Base-by-base conservation (phyloP, 306 rosid species). In the Senna siamea region DNA sequence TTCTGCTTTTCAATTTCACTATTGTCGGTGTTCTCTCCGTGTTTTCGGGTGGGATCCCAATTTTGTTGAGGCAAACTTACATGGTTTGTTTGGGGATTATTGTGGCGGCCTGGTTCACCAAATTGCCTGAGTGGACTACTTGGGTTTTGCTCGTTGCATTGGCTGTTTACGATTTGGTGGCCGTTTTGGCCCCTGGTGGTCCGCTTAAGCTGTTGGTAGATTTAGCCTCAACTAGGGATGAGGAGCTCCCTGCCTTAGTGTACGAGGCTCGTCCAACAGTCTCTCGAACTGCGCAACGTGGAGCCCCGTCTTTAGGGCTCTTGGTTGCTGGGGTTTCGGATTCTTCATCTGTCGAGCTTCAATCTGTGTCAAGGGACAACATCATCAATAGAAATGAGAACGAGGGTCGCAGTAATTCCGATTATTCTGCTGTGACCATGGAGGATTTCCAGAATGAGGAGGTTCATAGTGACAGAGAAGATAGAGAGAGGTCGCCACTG, bases 101-200 rank as follows among this genome's bases (percentile, higher is more conserved):
- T 56, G 98, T 93, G 5, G 98, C 98, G 1, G 85, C 96, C 9
- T 93, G 98, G 98, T 89, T 93, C 56, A 87, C 98, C 2, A 86
- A 86, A 50, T 72, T 93, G 72, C 97, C 98, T 0, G 98, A 93
- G 73, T 93, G 98, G 98, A 93, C 98, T 47, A 93, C 98, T 2
- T 93, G 98, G 98, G 75, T 63, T 15, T 62, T 93, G 74, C 90
- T 93, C 7, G 89, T 93, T 0, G 97, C 96, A 0, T 89, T 93
- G 18, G 97, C 98, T 13, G 51, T 89, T 22, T 93, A 93, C 43
- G 98, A 93, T 78, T 66, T 93, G 66, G 97, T 82, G 52, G 98
- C 98, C 10, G 98, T 93, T 55, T 77, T 93, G 74, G 96, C 98
- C 1, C 98, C 98, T 11, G 97, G 96, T 4, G 98, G 98, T 0